Evolutionary conservation across 2,329 filamentous ascomycete genomes (phyloP).

Genomic region (Diaporthe citrichinensis): DNA sequence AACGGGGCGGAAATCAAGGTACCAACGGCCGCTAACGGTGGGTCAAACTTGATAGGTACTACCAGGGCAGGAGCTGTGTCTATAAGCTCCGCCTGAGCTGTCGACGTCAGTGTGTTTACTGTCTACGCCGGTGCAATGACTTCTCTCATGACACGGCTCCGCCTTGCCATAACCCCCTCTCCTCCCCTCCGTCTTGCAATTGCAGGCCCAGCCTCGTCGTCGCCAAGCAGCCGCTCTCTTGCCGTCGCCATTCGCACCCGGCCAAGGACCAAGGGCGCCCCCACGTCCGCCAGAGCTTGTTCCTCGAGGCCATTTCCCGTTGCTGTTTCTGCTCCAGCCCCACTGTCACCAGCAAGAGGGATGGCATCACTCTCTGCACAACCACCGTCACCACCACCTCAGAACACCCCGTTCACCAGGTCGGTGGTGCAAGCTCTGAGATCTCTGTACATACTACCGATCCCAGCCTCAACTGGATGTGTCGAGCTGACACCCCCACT

Average conservation of each 20-base stretch:
- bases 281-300: not conserved
- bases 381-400: no score
- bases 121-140: not conserved
- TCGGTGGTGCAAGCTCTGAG: constrained; percentile 84
- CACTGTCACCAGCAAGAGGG: not conserved
- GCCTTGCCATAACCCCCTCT: not conserved
- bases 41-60: not conserved
- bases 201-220: not conserved
- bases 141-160: constrained; percentile 12
- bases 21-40: not conserved
- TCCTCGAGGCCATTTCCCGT: not conserved
- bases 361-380: constrained; percentile 39
- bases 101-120: constrained; percentile 4
- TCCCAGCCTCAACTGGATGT: constrained; percentile 1
- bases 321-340: not conserved
- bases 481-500: constrained; percentile 10
- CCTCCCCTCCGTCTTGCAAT: not conserved
- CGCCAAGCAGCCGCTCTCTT: not conserved
- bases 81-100: not conserved
- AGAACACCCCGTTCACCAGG: constrained; percentile 59
- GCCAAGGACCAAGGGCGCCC: not conserved
- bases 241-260: not conserved
- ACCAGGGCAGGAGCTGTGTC: no score
- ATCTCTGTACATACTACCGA: constrained; percentile 73
- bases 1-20: not conserved